Evolutionary conservation across 73 alveolate genomes (phyloP), one percentile per base, ranked within the genome.

Genomic region (Paramecium primaurelia): DNA sequence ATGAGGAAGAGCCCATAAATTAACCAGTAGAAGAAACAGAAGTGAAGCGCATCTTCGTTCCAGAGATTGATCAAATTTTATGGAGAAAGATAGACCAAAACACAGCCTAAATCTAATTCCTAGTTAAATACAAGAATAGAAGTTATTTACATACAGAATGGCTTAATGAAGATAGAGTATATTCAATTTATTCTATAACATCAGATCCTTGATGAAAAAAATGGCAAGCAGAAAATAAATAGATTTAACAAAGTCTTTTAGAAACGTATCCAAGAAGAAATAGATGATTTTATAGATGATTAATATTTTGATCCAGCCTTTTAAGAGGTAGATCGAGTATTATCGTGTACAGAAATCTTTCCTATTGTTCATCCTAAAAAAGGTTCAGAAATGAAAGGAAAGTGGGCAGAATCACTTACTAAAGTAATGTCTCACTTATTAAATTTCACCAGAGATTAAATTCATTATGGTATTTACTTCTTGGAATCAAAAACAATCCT

Each of bases 291-390:
- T 12, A 69, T 42, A 32, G 88, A 71, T 45, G 94, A 89, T 38
- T n/a, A 83, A 42, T 89, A 89, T 51, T 89, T 89, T 89, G 94
- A 89, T 47, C 92, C 94, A 12, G 77, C 94, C 54, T 89, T 45
- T 37, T 42, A 38, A 71, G 94, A 89, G 49, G 94, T 89, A 11
- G 94, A 89, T 47, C 83, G 94, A 14, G 44, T 89, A 40, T 45
- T 89, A 40, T 59, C 86, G 9, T 89, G 94, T 47, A 95, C 98
- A 32, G 93, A 86, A 25, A 77, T 97, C 25, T 96, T 97, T 91
- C 98, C 97, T 7, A 97, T 97, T 26, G 93, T 97, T 4, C 99
- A 97, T 73, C 99, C 99, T 2, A 60, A 96, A 37, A 93, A 97
- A 59, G 97, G 98, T 12, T 77, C 92, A 58, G 93, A 58, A 37